phyloP scores from a whole-genome alignment of 148 eudicot species.

The Arbutus unedo region DNA sequence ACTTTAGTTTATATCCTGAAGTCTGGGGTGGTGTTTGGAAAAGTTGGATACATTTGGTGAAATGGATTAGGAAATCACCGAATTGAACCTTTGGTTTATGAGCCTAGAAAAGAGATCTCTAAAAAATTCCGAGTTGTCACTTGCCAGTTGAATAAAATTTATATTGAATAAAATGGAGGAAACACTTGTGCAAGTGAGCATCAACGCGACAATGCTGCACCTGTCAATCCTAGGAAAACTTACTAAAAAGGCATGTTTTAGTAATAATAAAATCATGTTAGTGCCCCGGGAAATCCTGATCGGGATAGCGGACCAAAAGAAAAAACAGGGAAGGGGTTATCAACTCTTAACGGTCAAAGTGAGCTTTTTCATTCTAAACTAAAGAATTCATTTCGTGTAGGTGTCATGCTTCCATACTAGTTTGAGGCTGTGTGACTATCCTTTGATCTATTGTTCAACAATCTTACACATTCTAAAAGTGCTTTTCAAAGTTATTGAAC shows the following conservation, averaged over 20 bases:
- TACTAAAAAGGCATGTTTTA: too few species aligned
- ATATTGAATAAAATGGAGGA: too few species aligned
- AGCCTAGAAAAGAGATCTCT: background rate
- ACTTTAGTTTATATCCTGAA: background rate
- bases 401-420: background rate
- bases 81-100: background rate
- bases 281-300: too few species aligned
- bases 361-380: too few species aligned
- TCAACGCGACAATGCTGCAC: too few species aligned
- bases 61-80: background rate
- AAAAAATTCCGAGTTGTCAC: background rate
- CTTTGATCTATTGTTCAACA: background rate
- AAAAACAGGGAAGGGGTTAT: too few species aligned
- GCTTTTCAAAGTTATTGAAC: background rate
- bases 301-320: too few species aligned
- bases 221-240: too few species aligned
- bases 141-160: background rate
- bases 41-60: background rate
- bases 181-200: too few species aligned
- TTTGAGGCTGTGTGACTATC: background rate
- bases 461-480: background rate
- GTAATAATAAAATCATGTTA: too few species aligned
- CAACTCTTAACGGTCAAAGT: too few species aligned
- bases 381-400: background rate
- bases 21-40: background rate